A percentile compares a stretch with the other conserved stretches of the same genome.
phyloP scores from a whole-genome alignment of 2,329 filamentous ascomycete genomes.

The Colletotrichum kahawae region DNA sequence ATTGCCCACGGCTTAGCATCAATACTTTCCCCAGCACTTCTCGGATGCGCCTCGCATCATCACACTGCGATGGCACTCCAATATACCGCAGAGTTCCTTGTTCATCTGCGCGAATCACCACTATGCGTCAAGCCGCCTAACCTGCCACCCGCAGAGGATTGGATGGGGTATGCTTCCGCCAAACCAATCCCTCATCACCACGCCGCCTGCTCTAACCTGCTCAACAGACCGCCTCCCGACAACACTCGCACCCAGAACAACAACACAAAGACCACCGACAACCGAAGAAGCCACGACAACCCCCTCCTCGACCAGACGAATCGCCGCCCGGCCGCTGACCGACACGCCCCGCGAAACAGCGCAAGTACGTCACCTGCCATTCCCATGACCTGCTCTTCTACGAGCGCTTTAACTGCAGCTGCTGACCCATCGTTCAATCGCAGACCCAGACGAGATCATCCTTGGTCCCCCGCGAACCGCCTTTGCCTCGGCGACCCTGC shows the following conservation, averaged over 20 bases:
- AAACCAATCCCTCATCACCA: background rate
- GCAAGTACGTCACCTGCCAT: slow-evolving; percentile 51
- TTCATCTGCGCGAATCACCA: slow-evolving; percentile 79
- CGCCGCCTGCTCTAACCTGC: slow-evolving; percentile 8
- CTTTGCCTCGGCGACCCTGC: slow-evolving; percentile 76
- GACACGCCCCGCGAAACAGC: slow-evolving; percentile 60
- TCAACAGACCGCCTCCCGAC: slow-evolving; percentile 48
- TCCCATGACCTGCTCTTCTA: background rate
- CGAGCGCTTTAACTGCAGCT: slow-evolving; percentile 21
- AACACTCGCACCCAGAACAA: slow-evolving; percentile 46
- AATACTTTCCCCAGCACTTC: background rate
- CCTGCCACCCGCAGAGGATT: slow-evolving; percentile 86
- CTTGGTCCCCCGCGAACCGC: slow-evolving; percentile 84
- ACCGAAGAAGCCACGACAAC: slow-evolving; percentile 51
- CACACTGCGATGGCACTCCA: slow-evolving; percentile 56
- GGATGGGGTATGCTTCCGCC: slow-evolving; percentile 80
- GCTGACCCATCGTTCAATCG: slow-evolving; percentile 31
- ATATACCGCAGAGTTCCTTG: slow-evolving; percentile 80
- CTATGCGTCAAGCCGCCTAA: slow-evolving; percentile 80
- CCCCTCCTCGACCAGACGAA: slow-evolving; percentile 53
- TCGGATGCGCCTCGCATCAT: slow-evolving; percentile 42
- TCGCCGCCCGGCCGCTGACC: slow-evolving; percentile 56
- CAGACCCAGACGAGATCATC: slow-evolving; percentile 80
- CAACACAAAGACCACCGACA: slow-evolving; percentile 43
- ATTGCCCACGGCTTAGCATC: background rate